Evolutionary conservation across 805 yeast genomes (phyloP).

Genomic region (Zygosaccharomyces pseudorouxii): DNA sequence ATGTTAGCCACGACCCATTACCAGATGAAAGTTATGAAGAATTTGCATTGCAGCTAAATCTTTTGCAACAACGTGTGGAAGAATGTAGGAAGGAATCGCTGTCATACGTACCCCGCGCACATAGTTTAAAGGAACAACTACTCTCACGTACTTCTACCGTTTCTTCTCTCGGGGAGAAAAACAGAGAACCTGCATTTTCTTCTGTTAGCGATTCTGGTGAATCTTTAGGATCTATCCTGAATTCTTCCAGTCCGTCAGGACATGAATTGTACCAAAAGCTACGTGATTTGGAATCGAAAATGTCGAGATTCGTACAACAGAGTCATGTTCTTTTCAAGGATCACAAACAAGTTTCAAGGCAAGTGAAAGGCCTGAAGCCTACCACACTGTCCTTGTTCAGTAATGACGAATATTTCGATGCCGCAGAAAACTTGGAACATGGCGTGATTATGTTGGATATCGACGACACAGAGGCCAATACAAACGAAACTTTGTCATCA

Average conservation of each 20-base stretch:
- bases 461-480: slow-evolving; percentile 25
- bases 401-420: slow-evolving; percentile 58
- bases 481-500: background rate
- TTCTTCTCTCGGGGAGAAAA: slow-evolving; percentile 14
- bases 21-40: slow-evolving; percentile 21
- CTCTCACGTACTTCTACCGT: slow-evolving; percentile 13
- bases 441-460: slow-evolving; percentile 56
- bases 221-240: slow-evolving; percentile 4
- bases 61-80: slow-evolving; percentile 29
- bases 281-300: slow-evolving; percentile 22
- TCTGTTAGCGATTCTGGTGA: slow-evolving; percentile 9
- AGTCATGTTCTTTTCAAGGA: slow-evolving; percentile 21
- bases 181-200: slow-evolving; percentile 1
- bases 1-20: slow-evolving; percentile 12
- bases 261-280: slow-evolving; percentile 27
- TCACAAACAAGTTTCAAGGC: slow-evolving; percentile 14
- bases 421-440: slow-evolving; percentile 47
- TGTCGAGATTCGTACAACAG: slow-evolving; percentile 23
- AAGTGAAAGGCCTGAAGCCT: slow-evolving; percentile 13
- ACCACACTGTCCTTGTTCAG: slow-evolving; percentile 33
- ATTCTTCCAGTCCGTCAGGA: slow-evolving; percentile 5
- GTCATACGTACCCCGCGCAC: slow-evolving; percentile 14
- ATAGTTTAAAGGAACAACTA: background rate
- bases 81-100: slow-evolving; percentile 28
- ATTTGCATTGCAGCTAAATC: slow-evolving; percentile 18